These are phyloP conservation scores for Saitozyma podzolica DNA, from an alignment of 768 basidiomycete genomes.

Conservation along the genomic window DNA sequence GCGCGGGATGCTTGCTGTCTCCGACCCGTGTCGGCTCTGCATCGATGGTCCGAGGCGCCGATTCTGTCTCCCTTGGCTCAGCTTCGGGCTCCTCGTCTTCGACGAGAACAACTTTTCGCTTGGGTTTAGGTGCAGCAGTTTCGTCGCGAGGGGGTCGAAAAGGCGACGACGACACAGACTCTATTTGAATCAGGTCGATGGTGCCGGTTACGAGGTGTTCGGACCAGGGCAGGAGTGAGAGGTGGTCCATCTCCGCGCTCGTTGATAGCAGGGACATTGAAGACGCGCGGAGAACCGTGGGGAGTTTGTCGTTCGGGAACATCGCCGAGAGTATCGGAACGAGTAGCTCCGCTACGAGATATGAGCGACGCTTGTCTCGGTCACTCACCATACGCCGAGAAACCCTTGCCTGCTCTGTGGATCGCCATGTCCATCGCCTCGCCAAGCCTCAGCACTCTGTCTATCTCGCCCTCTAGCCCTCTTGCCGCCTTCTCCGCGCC, in stretches of 20 bases:
- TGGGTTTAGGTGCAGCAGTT: constrained; percentile 41
- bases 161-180: constrained; percentile 37
- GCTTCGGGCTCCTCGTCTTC: constrained; percentile 32
- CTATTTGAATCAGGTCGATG: constrained; percentile 67
- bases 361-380: background rate
- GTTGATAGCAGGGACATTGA: constrained; percentile 70
- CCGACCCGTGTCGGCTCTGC: constrained; percentile 17
- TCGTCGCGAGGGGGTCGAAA: constrained; percentile 60
- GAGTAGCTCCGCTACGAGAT: constrained; percentile 62
- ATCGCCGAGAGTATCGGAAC: constrained; percentile 70
- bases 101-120: constrained; percentile 8
- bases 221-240: constrained; percentile 66
- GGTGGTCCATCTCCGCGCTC: constrained; percentile 65
- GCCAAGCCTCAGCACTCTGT: constrained; percentile 72
- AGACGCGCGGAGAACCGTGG: constrained; percentile 72
- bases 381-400: constrained; percentile 66
- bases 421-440: constrained; percentile 82
- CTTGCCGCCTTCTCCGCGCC: constrained; percentile 48
- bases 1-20: constrained; percentile 67
- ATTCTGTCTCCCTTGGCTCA: constrained; percentile 16
- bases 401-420: constrained; percentile 66
- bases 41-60: constrained; percentile 20
- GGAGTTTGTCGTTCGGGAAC: constrained; percentile 63
- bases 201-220: constrained; percentile 66
- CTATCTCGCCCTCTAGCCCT: constrained; percentile 60